A percentile compares a stretch with the other conserved stretches of the same genome.
phyloP scores from a whole-genome alignment of 176 grass and related monocot species.

The Leersia perrieri region DNA sequence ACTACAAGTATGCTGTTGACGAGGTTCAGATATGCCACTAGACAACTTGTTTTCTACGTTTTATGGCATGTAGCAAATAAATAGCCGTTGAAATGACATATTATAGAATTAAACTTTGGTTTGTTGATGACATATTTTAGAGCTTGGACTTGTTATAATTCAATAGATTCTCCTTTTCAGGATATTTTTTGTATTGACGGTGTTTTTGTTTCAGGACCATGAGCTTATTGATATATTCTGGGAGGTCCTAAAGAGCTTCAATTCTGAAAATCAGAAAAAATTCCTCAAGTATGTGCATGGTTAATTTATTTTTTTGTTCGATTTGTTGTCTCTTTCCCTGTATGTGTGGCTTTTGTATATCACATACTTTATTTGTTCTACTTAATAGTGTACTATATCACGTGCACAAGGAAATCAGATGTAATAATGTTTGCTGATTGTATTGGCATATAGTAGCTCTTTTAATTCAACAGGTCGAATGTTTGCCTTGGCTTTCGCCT shows the following conservation, averaged over 20 bases:
- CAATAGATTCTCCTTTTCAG: background rate
- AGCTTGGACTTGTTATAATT: background rate
- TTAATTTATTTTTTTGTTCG: background rate
- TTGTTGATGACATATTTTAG: background rate
- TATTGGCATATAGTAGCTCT: background rate
- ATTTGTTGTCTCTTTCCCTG: background rate
- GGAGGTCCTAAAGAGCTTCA: conserved; percentile 90
- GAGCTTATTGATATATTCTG: conserved; percentile 89
- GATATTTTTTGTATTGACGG: conserved; percentile 3
- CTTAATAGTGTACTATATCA: too few species aligned
- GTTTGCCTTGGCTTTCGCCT: background rate
- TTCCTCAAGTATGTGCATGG: conserved; percentile 78
- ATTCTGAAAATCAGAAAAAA: conserved; percentile 78
- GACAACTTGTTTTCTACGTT: background rate
- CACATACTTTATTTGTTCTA: background rate
- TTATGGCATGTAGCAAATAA: background rate
- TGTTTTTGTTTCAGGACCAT: conserved; percentile 72
- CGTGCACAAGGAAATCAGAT: background rate
- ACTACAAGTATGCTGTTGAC: background rate
- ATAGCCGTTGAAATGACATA: background rate
- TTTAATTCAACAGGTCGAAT: conserved; percentile 12
- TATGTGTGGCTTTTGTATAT: background rate
- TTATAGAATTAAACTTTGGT: background rate
- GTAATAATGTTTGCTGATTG: conserved; percentile 11
- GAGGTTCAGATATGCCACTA: background rate